Base-by-base conservation (phyloP, 2,329 filamentous ascomycete genomes). In the Hyphodiscus sp. region DNA sequence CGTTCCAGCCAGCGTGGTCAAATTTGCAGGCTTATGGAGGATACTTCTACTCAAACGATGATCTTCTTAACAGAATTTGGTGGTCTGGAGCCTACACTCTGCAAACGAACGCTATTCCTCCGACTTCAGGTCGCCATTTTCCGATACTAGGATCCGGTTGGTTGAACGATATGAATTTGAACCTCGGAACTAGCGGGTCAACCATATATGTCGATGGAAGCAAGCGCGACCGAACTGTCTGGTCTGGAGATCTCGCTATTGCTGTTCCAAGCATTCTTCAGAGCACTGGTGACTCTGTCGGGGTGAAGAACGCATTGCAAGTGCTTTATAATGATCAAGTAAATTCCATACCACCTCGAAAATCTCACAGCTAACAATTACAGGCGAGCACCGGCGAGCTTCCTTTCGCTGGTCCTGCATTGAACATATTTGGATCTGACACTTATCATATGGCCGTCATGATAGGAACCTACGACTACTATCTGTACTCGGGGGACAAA, bases 231-330 rank as follows among this genome's bases (percentile, higher is more conserved):
- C 73, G 79, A 9, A 69, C 80, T 18, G 76, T 84, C 2, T 85
- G 80, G 80, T 76, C 81, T 11, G 81, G 81, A 1, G 82, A 85
- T 61, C 79, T 84, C 71, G 74, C 74, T 4, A 78, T 82, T 55
- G 76, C 79, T 4, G 70, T 80, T 0, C 78, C 80, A 2, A 74
- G 71, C 30, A 73, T 80, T 13, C 74, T 78, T 10, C 74, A 81
- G 1, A 78, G 76, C 8, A 82, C 78, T 0, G 74, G 76, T 26
- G 78, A 81, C 59, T 66, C 80, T 47, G 69, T 74, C 19, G 73
- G 73, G 38, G 70, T 80, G 8, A 70, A 72, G 18, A 78, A 79
- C 55, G 76, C 75, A 0, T 56, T 82, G 1, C 72, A 76, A 15
- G 51, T 50, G 6, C 19, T 55, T 11, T 19, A 50, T 33, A 53